A percentile compares a stretch with the other conserved stretches of the same genome.
These are phyloP conservation scores for Diutina ranongensis DNA, from an alignment of 1,139 yeast species.

Conservation along the genomic window DNA sequence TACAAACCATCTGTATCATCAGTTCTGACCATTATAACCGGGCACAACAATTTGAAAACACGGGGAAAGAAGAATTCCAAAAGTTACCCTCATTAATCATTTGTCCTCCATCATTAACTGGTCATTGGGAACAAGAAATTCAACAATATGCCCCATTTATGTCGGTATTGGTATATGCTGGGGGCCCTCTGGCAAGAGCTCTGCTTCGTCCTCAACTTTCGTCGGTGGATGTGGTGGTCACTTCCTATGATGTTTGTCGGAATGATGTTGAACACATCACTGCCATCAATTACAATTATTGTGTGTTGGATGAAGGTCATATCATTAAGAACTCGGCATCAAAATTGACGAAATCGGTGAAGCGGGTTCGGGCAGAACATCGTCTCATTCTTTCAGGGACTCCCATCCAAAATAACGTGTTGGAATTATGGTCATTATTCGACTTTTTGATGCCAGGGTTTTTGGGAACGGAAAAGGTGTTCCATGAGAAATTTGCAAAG, in stretches of 20 bases:
- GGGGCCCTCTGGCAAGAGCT: slow-evolving; percentile 70
- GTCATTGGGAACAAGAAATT: slow-evolving; percentile 98
- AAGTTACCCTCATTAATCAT: slow-evolving; percentile 75
- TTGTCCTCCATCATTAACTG: slow-evolving; percentile 96
- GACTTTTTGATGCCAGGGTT: slow-evolving; percentile 99
- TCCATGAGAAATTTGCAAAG: slow-evolving; percentile 91
- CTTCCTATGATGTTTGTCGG: slow-evolving; percentile 93
- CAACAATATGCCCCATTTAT: slow-evolving; percentile 84
- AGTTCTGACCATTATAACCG: slow-evolving; percentile 91
- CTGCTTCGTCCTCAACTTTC: slow-evolving; percentile 42
- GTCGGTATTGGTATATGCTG: slow-evolving; percentile 78
- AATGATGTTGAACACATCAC: slow-evolving; percentile 68
- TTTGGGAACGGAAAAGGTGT: slow-evolving; percentile 86
- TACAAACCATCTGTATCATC: slow-evolving; percentile 93
- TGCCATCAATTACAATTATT: slow-evolving; percentile 70
- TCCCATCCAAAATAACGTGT: slow-evolving; percentile 93
- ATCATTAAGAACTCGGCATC: slow-evolving; percentile 88
- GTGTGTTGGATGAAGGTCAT: slow-evolving; percentile 97
- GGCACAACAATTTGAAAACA: slow-evolving; percentile 50
- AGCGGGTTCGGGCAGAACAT: slow-evolving; percentile 74
- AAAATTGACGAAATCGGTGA: slow-evolving; percentile 81
- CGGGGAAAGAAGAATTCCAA: slow-evolving; percentile 57
- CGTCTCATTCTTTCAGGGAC: slow-evolving; percentile 90
- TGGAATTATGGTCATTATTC: slow-evolving; percentile 94
- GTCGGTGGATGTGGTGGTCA: slow-evolving; percentile 74